Evolutionary conservation across 495 filamentous ascomycete species (phyloP).

Genomic region (Chaetomium tenue): DNA sequence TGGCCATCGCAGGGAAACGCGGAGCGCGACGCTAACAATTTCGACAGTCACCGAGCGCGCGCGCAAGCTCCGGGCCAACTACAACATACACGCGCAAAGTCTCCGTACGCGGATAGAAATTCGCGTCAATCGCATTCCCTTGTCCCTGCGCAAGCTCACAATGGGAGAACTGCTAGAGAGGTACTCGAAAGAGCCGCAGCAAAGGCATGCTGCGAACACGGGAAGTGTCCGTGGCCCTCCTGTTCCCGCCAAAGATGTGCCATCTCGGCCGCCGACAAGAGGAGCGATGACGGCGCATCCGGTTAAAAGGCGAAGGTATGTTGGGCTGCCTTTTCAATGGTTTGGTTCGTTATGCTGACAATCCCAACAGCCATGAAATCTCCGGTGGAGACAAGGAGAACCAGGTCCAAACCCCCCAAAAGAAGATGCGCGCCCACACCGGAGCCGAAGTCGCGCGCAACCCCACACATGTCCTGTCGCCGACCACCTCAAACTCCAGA

Average conservation of each 20-base stretch:
- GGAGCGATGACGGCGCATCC: slow-evolving; percentile 34
- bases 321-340: slow-evolving; percentile 4
- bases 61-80: slow-evolving; percentile 86
- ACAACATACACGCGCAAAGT: slow-evolving; percentile 80
- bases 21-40: slow-evolving; percentile 25
- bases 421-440: slow-evolving; percentile 37
- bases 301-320: slow-evolving; percentile 64
- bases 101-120: slow-evolving; percentile 86
- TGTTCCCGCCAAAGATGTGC: slow-evolving; percentile 39
- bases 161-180: slow-evolving; percentile 76
- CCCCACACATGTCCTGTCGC: slow-evolving; percentile 64
- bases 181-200: slow-evolving; percentile 32
- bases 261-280: slow-evolving; percentile 21
- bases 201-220: slow-evolving; percentile 20
- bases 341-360: slow-evolving; percentile 22
- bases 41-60: slow-evolving; percentile 81
- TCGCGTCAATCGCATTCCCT: slow-evolving; percentile 89
- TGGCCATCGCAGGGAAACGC: background rate
- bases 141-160: slow-evolving; percentile 70
- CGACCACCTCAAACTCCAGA: slow-evolving; percentile 76
- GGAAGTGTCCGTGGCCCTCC: slow-evolving; percentile 26
- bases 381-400: slow-evolving; percentile 78
- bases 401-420: slow-evolving; percentile 49
- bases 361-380: slow-evolving; percentile 57
- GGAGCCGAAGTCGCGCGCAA: slow-evolving; percentile 30